These are phyloP conservation scores for Aspergillus taichungensis DNA, from an alignment of 495 filamentous ascomycete species.

Conservation along the genomic window DNA sequence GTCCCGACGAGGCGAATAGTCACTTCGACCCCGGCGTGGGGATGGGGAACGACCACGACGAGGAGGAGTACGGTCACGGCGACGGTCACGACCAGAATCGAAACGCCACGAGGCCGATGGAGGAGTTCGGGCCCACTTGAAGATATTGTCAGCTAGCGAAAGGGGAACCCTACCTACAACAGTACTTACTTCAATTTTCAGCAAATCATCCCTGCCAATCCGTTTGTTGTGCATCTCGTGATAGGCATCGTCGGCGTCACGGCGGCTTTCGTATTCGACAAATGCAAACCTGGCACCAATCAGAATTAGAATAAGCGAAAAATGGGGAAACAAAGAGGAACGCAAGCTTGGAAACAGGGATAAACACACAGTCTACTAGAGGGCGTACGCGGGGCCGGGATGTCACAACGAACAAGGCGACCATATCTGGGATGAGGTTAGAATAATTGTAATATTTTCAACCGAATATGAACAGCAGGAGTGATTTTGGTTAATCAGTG, in stretches of 20 bases:
- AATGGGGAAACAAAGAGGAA: slow-evolving; percentile 31
- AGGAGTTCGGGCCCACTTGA: slow-evolving; percentile 93
- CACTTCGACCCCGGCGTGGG: slow-evolving; percentile 65
- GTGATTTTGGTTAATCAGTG: neutral
- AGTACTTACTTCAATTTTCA: slow-evolving; percentile 88
- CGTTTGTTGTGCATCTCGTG: slow-evolving; percentile 99
- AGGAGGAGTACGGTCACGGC: slow-evolving; percentile 71
- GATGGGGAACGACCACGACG: slow-evolving; percentile 67
- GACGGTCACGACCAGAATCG: slow-evolving; percentile 73
- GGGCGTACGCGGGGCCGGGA: slow-evolving; percentile 88
- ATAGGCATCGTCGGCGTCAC: slow-evolving; percentile 98
- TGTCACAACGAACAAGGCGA: slow-evolving; percentile 96
- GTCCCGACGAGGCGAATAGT: slow-evolving; percentile 86
- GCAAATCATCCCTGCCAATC: slow-evolving; percentile 85
- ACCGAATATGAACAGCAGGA: neutral
- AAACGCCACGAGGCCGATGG: slow-evolving; percentile 98
- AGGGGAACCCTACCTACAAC: neutral
- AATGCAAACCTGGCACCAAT: slow-evolving; percentile 73
- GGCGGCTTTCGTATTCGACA: slow-evolving; percentile 98
- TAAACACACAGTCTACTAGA: slow-evolving; percentile 83
- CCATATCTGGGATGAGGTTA: slow-evolving; percentile 63
- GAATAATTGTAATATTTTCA: neutral
- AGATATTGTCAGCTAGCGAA: neutral
- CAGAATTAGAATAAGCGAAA: slow-evolving; percentile 11
- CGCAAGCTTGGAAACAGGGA: slow-evolving; percentile 71